Base-by-base conservation (phyloP, 805 yeast species). In the Kuraishia hungarica region DNA sequence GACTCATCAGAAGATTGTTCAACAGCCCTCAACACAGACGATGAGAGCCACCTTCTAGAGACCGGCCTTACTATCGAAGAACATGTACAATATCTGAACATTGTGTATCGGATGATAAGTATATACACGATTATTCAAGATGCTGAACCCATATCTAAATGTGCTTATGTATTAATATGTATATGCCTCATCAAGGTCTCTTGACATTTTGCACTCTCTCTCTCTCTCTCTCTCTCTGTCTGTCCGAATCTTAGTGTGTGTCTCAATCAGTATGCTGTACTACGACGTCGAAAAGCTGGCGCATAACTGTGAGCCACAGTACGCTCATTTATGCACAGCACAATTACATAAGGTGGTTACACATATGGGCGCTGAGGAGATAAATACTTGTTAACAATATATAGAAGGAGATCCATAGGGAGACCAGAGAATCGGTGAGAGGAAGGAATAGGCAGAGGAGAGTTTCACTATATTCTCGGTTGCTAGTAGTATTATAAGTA, bases 1-100 rank as follows among this genome's bases (percentile, higher is more conserved):
- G 65, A 61, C 21, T 58, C 58, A 13, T 20, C 22, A 28, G 54
- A 48, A 35, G 24, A 21, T 43, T 49, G 48, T 47, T 47, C 43
- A 21, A 48, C 48, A 35, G 23, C 35, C 21, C 26, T 47, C 26
- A 21, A 47, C 50, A 11, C 50, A 3, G 50, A 23, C 20, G 23
- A 23, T 3, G 26, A 47, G 15, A 47, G 26, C 50, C 26, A 47
- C 17, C 26, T 47, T n/a, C 23, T 47, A 47, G 43, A 35, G 43
- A 17, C 43, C 43, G 43, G 43, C 43, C 17, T 15, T 35, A 43
- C 17, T n/a, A 43, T 15, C 26, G 20, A 10, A 6, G 47, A 39
- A 26, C 20, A 48, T 51, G 20, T 20, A 13, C 53, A 39, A 19
- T 22, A 51, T 23, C 24, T 39, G 21, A 17, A 43, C 29, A 23